Conservation (phyloP, 2,329 filamentous ascomycete genomes). For the Pseudophaeomoniella oleicola region DNA sequence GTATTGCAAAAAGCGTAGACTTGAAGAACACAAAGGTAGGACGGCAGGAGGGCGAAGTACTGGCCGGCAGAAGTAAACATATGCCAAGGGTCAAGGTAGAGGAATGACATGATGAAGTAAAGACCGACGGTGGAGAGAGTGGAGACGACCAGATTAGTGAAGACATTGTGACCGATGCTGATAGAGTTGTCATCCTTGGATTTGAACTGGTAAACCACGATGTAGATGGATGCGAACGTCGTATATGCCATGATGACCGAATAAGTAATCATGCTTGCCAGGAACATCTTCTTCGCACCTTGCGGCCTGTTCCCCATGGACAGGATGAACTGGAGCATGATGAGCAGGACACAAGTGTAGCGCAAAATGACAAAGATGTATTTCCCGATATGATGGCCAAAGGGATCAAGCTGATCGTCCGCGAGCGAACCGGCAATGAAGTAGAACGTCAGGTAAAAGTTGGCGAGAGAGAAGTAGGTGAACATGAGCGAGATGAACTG, state of each 20-base stretch:
- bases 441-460: slow-evolving; percentile 98
- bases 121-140: slow-evolving; percentile 79
- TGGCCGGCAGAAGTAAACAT: slow-evolving; percentile 87
- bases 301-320: slow-evolving; percentile 93
- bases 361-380: slow-evolving; percentile 77
- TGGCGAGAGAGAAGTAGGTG: slow-evolving; percentile 95
- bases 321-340: slow-evolving; percentile 89
- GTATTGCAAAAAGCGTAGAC: slow-evolving; percentile 99
- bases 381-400: slow-evolving; percentile 71
- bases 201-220: slow-evolving; percentile 68
- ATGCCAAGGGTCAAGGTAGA: slow-evolving; percentile 98
- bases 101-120: slow-evolving; percentile 90
- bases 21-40: slow-evolving; percentile 92
- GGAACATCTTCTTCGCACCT: slow-evolving; percentile 80
- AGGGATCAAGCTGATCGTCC: slow-evolving; percentile 70
- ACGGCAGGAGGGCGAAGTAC: slow-evolving; percentile 84
- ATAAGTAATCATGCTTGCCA: slow-evolving; percentile 80
- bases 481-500: slow-evolving; percentile 86
- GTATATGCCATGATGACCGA: slow-evolving; percentile 92
- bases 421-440: slow-evolving; percentile 87
- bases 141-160: slow-evolving; percentile 88
- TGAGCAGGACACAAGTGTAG: slow-evolving; percentile 74
- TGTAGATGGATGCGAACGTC: slow-evolving; percentile 75
- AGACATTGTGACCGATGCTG: slow-evolving; percentile 67
- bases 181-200: slow-evolving; percentile 30